Conservation (phyloP, 345 rosid species). For the Geranium brycei region DNA sequence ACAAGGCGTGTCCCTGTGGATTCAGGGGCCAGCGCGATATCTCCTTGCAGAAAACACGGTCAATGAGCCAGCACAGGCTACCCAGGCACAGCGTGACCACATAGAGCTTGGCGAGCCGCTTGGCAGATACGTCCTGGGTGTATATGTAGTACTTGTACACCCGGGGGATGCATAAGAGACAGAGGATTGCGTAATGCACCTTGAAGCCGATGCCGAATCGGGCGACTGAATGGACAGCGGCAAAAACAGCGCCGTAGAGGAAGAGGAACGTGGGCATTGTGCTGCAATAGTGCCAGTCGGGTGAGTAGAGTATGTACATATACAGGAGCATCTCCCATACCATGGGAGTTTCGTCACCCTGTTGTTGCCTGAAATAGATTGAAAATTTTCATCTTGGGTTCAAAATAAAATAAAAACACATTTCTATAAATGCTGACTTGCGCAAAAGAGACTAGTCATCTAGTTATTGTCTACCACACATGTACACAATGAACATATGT, state of each 20-base stretch:
- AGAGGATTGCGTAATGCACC: constrained; percentile 60
- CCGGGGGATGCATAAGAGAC: constrained; percentile 83
- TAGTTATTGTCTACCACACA: no score
- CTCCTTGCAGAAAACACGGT: constrained; percentile 46
- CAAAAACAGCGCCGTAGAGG: constrained; percentile 74
- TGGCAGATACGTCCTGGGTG: constrained; percentile 55
- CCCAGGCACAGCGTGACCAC: constrained; percentile 48
- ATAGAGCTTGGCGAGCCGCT: constrained; percentile 58
- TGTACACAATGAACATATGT: no score
- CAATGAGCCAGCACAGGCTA: constrained; percentile 59
- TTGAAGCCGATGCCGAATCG: constrained; percentile 76
- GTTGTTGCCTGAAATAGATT: constrained; percentile 60
- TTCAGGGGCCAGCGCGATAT: constrained; percentile 54
- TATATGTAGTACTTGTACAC: constrained; percentile 91
- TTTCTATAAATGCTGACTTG: no score
- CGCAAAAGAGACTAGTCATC: no score
- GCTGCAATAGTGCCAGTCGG: constrained; percentile 94
- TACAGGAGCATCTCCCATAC: constrained; percentile 98
- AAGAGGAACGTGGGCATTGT: constrained; percentile 95
- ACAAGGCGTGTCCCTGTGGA: constrained; percentile 87
- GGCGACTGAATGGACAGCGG: constrained; percentile 47
- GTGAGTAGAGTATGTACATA: constrained; percentile 87
- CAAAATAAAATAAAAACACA: no score
- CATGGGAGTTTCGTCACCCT: constrained; percentile 97
- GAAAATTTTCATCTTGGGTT: neutral